Percentiles rank a stretch among this genome's conserved stretches.
phyloP scores from a whole-genome alignment of 164 flowering plant genomes.

The Amborella trichopoda region DNA sequence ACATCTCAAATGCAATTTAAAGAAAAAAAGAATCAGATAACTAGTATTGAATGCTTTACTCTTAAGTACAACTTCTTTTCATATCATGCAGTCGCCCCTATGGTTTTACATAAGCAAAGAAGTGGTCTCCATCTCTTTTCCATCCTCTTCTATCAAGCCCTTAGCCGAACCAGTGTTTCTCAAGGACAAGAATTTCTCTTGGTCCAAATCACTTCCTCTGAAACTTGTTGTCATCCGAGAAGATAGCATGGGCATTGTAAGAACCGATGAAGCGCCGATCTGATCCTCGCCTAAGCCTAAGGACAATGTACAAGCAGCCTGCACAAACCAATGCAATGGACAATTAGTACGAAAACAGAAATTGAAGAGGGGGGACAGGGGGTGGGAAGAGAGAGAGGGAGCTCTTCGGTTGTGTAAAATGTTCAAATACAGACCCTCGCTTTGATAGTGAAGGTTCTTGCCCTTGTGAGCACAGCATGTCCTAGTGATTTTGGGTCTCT shows the following conservation, averaged over 20 bases:
- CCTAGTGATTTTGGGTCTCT: slow-evolving; percentile 26
- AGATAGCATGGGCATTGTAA: slow-evolving; percentile 96
- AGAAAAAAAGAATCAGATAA: too few species aligned
- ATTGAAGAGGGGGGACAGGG: neutral
- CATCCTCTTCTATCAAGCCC: slow-evolving; percentile 40
- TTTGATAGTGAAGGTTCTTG: slow-evolving; percentile 25
- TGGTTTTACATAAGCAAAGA: slow-evolving; percentile 28
- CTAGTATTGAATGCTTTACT: too few species aligned
- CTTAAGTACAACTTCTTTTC: too few species aligned
- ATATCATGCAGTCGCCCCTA: too few species aligned
- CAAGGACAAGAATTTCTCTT: slow-evolving; percentile 38
- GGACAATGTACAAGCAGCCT: slow-evolving; percentile 58
- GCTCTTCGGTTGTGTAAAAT: too few species aligned
- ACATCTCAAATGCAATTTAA: too few species aligned
- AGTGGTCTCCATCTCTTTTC: slow-evolving; percentile 26
- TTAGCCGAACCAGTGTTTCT: slow-evolving; percentile 49
- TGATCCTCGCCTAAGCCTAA: slow-evolving; percentile 84
- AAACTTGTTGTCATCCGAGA: slow-evolving; percentile 81
- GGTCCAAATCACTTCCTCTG: slow-evolving; percentile 48
- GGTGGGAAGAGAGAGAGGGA: too few species aligned
- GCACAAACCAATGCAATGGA: slow-evolving; percentile 12
- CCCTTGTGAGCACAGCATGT: slow-evolving; percentile 26
- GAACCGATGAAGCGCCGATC: slow-evolving; percentile 76
- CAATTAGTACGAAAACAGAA: neutral
- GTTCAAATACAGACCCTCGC: too few species aligned